Conservation (phyloP, 2,329 filamentous ascomycete species). For the Apiospora aurea region DNA sequence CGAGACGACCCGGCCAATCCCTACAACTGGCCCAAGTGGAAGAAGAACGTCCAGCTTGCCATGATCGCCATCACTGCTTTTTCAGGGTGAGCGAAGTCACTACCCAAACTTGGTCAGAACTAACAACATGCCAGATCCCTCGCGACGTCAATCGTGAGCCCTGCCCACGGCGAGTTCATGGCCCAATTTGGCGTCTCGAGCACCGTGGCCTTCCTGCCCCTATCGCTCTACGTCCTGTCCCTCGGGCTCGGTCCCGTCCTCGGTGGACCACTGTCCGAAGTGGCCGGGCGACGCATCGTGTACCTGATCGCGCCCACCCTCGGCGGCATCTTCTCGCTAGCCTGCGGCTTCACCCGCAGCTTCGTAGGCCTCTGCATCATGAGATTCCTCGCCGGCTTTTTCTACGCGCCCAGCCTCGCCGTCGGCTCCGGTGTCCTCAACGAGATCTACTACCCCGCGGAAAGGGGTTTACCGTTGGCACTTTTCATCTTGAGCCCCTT, state of each 20-base stretch:
- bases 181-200: conserved; percentile 59
- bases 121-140: conserved; percentile 50
- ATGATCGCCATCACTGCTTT: conserved; percentile 50
- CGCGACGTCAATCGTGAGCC: conserved; percentile 61
- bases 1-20: conserved; percentile 53
- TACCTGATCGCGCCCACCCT: conserved; percentile 55
- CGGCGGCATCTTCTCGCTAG: conserved; percentile 63
- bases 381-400: conserved; percentile 64
- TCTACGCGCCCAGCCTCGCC: conserved; percentile 55
- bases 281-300: conserved; percentile 60
- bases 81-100: conserved; percentile 44
- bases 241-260: conserved; percentile 66
- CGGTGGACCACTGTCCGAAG: conserved; percentile 66
- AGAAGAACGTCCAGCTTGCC: conserved; percentile 48
- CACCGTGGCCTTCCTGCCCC: conserved; percentile 63
- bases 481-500: conserved; percentile 60
- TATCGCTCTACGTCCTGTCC: conserved; percentile 67
- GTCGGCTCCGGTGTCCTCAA: conserved; percentile 57
- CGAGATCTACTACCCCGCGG: conserved; percentile 54
- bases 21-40: conserved; percentile 56
- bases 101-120: neutral
- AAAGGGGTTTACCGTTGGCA: conserved; percentile 51
- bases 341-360: conserved; percentile 57
- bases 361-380: conserved; percentile 60
- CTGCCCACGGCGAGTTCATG: conserved; percentile 54